Base-by-base conservation (phyloP, 2,329 filamentous ascomycete genomes). In the Botrytis aclada region DNA sequence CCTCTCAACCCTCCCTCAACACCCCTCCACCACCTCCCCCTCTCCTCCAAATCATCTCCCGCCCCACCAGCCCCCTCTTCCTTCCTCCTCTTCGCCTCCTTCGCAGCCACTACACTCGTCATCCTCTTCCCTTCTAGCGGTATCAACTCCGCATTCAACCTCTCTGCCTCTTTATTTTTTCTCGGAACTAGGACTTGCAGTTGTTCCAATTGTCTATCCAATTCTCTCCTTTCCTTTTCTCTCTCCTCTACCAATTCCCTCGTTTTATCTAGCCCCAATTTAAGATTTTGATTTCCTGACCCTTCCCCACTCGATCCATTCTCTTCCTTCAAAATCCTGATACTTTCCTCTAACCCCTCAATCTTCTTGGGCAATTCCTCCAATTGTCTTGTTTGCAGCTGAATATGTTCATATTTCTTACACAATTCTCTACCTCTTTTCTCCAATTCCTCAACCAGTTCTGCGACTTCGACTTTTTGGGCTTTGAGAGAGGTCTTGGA, bases 401-500 rank as follows among this genome's bases (percentile, higher is more conserved):
- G 81, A 32, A 89, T 82, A 39, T 77, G 81, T 77, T 89, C 85
- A 75, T 89, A 87, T 69, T 85, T 86, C 69, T 81, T 82, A 75
- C 85, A 86, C 71, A 95, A 82, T 45, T 89, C 86, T 65, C 86
- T 83, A 0, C 88, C 90, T 74, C 87, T 88, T 70, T 80, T 82
- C 80, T 97, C 93, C 77, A 98, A 86, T 74, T 92, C 90, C 34
- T 85, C 83, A 25, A 97, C 89, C 84, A 95, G 88, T 58, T 88
- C 86, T 18, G 89, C 88, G 2, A 97, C 93, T 74, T 95, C 91
- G 25, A 88, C 86, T 83, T 98, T 98, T 79, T 93, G 90, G 60
- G 88, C 87, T 81, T 96, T 94, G 47, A 98, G 86, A 66, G 88
- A 87, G 25, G 89, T 89, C 81, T 98, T 98, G 72, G 89, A 85